Evolutionary conservation across 2,329 filamentous ascomycete genomes (phyloP).

Genomic region (Eutypa lata): DNA sequence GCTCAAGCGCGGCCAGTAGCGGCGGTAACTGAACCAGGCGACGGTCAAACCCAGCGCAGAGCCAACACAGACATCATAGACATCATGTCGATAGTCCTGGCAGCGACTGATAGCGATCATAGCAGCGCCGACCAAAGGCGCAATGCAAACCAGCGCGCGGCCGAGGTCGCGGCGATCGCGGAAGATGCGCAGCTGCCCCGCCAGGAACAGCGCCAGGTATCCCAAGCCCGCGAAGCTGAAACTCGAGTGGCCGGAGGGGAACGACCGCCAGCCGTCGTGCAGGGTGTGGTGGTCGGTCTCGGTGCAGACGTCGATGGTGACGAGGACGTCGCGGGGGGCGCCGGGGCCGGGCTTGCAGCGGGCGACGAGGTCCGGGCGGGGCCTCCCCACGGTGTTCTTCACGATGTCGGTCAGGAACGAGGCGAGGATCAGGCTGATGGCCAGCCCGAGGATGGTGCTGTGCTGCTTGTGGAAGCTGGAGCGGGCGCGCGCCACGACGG

Average conservation of each 20-base stretch:
- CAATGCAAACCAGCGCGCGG: conserved; percentile 54
- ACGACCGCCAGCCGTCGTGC: conserved; percentile 81
- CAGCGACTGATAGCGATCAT: conserved; percentile 67
- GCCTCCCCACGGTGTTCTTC: conserved; percentile 83
- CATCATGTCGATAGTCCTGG: conserved; percentile 69
- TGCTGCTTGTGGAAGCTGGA: conserved; percentile 72
- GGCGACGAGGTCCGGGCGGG: conserved; percentile 61
- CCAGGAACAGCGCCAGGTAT: conserved; percentile 68
- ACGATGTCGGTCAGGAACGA: conserved; percentile 84
- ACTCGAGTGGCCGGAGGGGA: conserved; percentile 76
- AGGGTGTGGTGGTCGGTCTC: conserved; percentile 65
- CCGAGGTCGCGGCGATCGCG: conserved; percentile 49
- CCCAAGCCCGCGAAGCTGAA: conserved; percentile 78
- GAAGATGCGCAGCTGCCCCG: conserved; percentile 63
- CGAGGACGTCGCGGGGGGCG: conserved; percentile 49
- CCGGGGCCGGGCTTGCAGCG: conserved; percentile 69
- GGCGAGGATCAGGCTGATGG: conserved; percentile 73
- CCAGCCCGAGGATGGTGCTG: conserved; percentile 77
- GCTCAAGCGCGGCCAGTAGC: conserved; percentile 58
- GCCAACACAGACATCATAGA: conserved; percentile 65
- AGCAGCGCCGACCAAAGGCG: conserved; percentile 59
- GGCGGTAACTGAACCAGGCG: conserved; percentile 63
- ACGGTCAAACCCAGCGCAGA: conserved; percentile 57
- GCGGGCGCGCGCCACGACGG: conserved; percentile 52
- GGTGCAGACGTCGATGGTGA: conserved; percentile 70